Evolutionary conservation across 371 early-diverging fungal species (phyloP), one percentile per base, ranked within the genome.

Genomic region (Mucor lusitanicus): DNA sequence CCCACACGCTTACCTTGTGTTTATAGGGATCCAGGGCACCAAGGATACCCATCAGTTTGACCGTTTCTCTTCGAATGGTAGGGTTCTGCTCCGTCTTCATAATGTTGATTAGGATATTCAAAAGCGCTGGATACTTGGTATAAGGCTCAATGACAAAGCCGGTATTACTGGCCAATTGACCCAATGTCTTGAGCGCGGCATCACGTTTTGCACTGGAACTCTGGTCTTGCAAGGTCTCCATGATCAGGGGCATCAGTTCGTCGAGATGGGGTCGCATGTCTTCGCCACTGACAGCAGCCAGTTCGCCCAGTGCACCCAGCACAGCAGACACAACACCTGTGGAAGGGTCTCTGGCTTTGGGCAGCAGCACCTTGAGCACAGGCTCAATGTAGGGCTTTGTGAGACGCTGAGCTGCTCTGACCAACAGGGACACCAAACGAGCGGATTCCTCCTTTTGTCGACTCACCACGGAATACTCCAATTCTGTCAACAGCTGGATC

Each of bases 21-120:
- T 88, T 83, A 74, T 96, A 96, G 19, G 99, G 98, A 86, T 97
- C 98, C 21, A 99, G 76, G 1, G 99, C 99, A 53, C 99, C 99
- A 12, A 99, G 78, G 28, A 95, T 94, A 67, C 99, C 99, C 72
- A 99, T 88, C 19, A 94, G 76, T 67, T 93, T 95, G 44, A 97
- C 91, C 0, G 94, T 92, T 71, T 97, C 96, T 19, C 90, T 81
- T 32, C 97, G 85, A 28, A 97, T 91, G 4, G 68, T 76, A 11
- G 68, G 71, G 21, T 72, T 85, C 69, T 87, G 92, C 79, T 97
- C 98, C 0, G 92, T 88, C 72, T 94, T 95, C 63, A 99, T 78
- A 44, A 97, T 94, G 15, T 77, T 80, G 46, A 95, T 90, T 37
- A 97, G 75, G 8, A 91, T 87, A 62, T 88, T 85, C 35, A 97